phyloP scores from a whole-genome alignment of 805 yeast genomes.

The Komagataella pastoris region DNA sequence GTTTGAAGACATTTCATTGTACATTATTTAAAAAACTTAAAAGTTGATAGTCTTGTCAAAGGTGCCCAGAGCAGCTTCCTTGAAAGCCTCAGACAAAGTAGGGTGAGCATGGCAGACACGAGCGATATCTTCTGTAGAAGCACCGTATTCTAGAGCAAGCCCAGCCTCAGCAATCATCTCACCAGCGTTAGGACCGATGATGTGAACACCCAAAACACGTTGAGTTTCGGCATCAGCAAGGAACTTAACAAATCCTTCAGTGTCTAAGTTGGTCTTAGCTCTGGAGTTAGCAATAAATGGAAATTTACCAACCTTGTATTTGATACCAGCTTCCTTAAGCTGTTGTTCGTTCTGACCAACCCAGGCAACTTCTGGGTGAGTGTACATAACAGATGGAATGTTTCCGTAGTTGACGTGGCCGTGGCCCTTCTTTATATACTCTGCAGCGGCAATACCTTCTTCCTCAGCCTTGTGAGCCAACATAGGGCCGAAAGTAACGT shows the following conservation, averaged over 20 bases:
- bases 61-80: slow-evolving; percentile 93
- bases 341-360: slow-evolving; percentile 95
- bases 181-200: slow-evolving; percentile 97
- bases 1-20: background rate
- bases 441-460: slow-evolving; percentile 98
- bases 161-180: slow-evolving; percentile 99
- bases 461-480: slow-evolving; percentile 99
- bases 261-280: slow-evolving; percentile 95
- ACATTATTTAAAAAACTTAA: slow-evolving; percentile 17
- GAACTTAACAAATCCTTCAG: slow-evolving; percentile 95
- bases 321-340: slow-evolving; percentile 82
- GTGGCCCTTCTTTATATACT: slow-evolving; percentile 81
- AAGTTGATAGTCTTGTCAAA: slow-evolving; percentile 87
- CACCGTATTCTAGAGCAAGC: slow-evolving; percentile 96
- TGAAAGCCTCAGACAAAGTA: slow-evolving; percentile 93
- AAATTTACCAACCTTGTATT: slow-evolving; percentile 93
- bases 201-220: slow-evolving; percentile 91
- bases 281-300: slow-evolving; percentile 98
- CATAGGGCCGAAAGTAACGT: slow-evolving; percentile 97
- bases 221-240: slow-evolving; percentile 95
- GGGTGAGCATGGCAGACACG: slow-evolving; percentile 99
- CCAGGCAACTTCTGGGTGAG: slow-evolving; percentile 99
- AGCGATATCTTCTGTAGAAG: slow-evolving; percentile 93
- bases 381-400: slow-evolving; percentile 97
- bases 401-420: slow-evolving; percentile 98